Conservation (phyloP, 805 yeast genomes). For the Sugiyamaella floridensis region DNA sequence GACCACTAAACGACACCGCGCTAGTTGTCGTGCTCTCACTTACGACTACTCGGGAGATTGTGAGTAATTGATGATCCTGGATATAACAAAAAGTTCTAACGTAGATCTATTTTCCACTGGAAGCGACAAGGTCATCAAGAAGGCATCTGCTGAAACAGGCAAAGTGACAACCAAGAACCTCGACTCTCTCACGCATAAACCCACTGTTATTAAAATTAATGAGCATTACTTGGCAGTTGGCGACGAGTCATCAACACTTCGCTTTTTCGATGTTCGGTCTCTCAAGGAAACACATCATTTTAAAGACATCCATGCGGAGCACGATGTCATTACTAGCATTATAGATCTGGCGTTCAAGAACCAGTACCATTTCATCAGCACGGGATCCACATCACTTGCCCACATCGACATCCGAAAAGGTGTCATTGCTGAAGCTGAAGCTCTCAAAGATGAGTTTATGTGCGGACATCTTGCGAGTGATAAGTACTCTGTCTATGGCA, state of each 20-base stretch:
- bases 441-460: constrained; percentile 89
- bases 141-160: constrained; percentile 65
- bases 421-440: constrained; percentile 60
- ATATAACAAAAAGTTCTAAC: not conserved
- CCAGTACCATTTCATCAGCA: constrained; percentile 68
- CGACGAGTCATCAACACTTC: constrained; percentile 61
- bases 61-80: constrained; percentile 26
- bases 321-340: constrained; percentile 62
- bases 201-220: constrained; percentile 27
- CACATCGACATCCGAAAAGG: constrained; percentile 75
- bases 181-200: constrained; percentile 20
- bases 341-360: constrained; percentile 62
- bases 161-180: constrained; percentile 55
- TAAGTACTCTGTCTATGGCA: constrained; percentile 67
- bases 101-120: constrained; percentile 58
- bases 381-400: constrained; percentile 76
- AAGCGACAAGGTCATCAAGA: constrained; percentile 70
- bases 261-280: constrained; percentile 52
- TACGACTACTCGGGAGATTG: constrained; percentile 57
- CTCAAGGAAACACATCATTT: constrained; percentile 46
- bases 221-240: constrained; percentile 37
- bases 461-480: constrained; percentile 61
- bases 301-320: constrained; percentile 46
- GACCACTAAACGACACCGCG: constrained; percentile 88
- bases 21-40: constrained; percentile 68